Evolutionary conservation across 2,329 filamentous ascomycete genomes (phyloP).

Genomic region (Fonsecaea pugnacius): DNA sequence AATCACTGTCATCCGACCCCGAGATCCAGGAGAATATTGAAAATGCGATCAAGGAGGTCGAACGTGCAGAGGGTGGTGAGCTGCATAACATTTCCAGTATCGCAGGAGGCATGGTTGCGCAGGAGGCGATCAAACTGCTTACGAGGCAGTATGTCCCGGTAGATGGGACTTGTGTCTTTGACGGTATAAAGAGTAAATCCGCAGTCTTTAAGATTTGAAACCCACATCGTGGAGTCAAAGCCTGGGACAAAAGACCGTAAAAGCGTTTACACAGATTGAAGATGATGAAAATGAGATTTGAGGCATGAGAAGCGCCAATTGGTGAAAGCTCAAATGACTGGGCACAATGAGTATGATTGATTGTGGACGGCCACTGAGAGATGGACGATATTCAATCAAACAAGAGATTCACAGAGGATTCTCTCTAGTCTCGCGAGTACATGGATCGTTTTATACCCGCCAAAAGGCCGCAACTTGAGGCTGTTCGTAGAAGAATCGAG

Average conservation of each 20-base stretch:
- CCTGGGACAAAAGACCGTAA: neutral
- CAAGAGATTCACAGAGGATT: too few relatives aligned
- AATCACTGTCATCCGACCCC: slow-evolving; percentile 44
- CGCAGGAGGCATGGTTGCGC: slow-evolving; percentile 89
- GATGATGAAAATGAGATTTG: neutral
- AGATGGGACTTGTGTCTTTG: slow-evolving; percentile 67
- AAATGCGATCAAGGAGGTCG: slow-evolving; percentile 67
- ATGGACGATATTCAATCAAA: neutral
- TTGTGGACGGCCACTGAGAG: neutral
- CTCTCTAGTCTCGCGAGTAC: too few relatives aligned
- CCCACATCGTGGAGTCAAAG: neutral
- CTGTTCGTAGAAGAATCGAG: too few relatives aligned
- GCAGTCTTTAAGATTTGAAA: slow-evolving; percentile 37
- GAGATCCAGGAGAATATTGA: slow-evolving; percentile 51
- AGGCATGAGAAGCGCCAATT: neutral
- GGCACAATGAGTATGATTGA: neutral
- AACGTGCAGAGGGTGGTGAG: slow-evolving; percentile 79
- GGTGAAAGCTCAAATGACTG: neutral
- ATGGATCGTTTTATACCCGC: too few relatives aligned
- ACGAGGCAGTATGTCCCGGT: slow-evolving; percentile 70
- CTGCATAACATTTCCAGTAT: slow-evolving; percentile 90
- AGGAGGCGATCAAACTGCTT: slow-evolving; percentile 86
- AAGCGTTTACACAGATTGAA: neutral
- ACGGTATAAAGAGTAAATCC: slow-evolving; percentile 62
- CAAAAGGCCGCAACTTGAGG: too few relatives aligned